Base-by-base conservation (phyloP, 805 yeast species). In the Priceomyces haplophilus region DNA sequence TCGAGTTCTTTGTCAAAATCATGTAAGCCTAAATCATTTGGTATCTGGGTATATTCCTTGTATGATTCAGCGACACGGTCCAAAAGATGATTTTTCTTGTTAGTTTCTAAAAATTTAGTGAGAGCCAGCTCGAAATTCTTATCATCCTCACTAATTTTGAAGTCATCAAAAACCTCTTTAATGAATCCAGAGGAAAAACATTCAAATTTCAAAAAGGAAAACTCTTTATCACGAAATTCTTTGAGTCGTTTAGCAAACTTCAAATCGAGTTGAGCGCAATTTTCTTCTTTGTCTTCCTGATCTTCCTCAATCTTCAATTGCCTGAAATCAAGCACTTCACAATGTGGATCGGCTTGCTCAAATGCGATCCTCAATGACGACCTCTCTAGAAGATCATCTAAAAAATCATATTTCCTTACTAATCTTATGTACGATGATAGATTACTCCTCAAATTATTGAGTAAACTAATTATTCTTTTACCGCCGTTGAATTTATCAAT, bases 21-120 rank as follows among this genome's bases (percentile, higher is more conserved):
- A 30, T 58, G 53, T 34, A 58, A 42, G 15, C 42, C 44, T 34
- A 56, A 46, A 17, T 51, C 46, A 31, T 55, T 58, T 1, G 60
- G 59, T 17, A 56, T 49, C 30, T 55, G 59, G 8, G 29, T 39
- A 30, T 48, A 46, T 23, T 23, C 31, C 4, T 30, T 20, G 11
- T n/a, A 16, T 6, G 36, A 17, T 20, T 23, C 35, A 10, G 37
- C 15, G 13, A 36, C 4, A 3, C 13, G 31, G 13, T 36, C 39
- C 31, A 36, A 36, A 36, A 17, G 8, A 17, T 8, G n/a, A 7
- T 23, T 36, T n/a, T 15, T 23, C 4, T 31, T 31, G 13, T 24
- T 24, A n/a, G 17, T 18, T 17, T 23, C 18, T 7, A 36, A 23
- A 21, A 36, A 36, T 10, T 11, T 15, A 23, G 8, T 18, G n/a